Conservation (phyloP, 192 early-diverging fungal genomes). For the Backusella psychrophila region DNA sequence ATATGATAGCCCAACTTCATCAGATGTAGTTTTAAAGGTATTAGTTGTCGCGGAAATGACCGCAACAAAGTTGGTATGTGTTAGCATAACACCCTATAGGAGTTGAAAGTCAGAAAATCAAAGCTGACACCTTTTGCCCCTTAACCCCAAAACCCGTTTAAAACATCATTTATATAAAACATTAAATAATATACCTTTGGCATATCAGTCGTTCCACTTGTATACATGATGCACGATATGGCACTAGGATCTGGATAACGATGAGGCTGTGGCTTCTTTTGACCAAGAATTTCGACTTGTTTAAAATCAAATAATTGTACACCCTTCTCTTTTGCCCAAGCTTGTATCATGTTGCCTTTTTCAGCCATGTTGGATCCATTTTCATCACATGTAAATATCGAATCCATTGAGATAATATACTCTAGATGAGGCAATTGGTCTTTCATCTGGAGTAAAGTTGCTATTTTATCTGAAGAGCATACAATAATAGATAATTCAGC, state of each 20-base stretch:
- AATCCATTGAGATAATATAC: slow-evolving; percentile 74
- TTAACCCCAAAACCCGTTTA: background rate
- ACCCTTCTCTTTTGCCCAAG: too few species aligned
- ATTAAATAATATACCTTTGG: slow-evolving; percentile 48
- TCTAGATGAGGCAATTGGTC: slow-evolving; percentile 63
- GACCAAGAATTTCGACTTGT: background rate
- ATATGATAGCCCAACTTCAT: slow-evolving; percentile 52
- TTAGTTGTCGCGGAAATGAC: slow-evolving; percentile 29
- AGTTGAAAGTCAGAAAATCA: background rate
- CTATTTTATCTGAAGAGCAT: slow-evolving; percentile 53
- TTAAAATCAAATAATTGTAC: slow-evolving; percentile 56
- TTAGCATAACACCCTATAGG: slow-evolving; percentile 60
- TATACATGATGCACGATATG: slow-evolving; percentile 70
- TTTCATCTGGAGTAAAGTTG: slow-evolving; percentile 45
- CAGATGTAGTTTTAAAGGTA: slow-evolving; percentile 1
- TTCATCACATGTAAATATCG: slow-evolving; percentile 41
- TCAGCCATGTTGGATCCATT: slow-evolving; percentile 59
- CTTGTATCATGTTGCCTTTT: slow-evolving; percentile 23
- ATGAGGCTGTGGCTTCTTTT: slow-evolving; percentile 24
- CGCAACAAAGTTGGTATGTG: slow-evolving; percentile 68
- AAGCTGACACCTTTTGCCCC: background rate
- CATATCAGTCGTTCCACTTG: slow-evolving; percentile 24
- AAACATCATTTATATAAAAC: background rate
- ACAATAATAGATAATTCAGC: slow-evolving; percentile 70
- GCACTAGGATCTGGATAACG: slow-evolving; percentile 59